phyloP scores from a whole-genome alignment of 2,329 filamentous ascomycete genomes.

The Neodidymelliopsis sp. region DNA sequence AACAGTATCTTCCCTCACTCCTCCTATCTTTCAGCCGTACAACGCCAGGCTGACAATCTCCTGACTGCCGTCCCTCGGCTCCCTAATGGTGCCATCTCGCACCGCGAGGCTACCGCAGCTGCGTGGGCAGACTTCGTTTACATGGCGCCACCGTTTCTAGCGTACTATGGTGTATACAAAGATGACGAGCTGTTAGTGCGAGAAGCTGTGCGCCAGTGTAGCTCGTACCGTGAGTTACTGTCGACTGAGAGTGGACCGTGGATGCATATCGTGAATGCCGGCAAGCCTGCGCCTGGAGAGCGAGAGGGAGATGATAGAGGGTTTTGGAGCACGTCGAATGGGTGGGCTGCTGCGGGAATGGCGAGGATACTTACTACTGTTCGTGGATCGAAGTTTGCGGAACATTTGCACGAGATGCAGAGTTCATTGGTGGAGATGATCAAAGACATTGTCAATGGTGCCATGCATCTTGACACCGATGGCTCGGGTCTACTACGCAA shows the following conservation, averaged over 20 bases:
- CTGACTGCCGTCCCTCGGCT: slow-evolving; percentile 52
- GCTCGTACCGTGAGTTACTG: slow-evolving; percentile 53
- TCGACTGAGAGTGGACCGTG: slow-evolving; percentile 46
- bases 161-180: slow-evolving; percentile 54
- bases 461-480: slow-evolving; percentile 45
- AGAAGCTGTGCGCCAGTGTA: slow-evolving; percentile 52
- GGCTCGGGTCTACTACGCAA: slow-evolving; percentile 54
- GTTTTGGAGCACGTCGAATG: slow-evolving; percentile 59
- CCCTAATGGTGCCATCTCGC: slow-evolving; percentile 58
- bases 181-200: slow-evolving; percentile 46
- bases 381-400: slow-evolving; percentile 36
- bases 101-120: slow-evolving; percentile 53
- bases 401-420: slow-evolving; percentile 27
- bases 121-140: slow-evolving; percentile 60
- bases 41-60: slow-evolving; percentile 53
- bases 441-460: slow-evolving; percentile 48
- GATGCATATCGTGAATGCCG: slow-evolving; percentile 55
- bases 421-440: slow-evolving; percentile 43
- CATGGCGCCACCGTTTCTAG: slow-evolving; percentile 60
- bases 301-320: slow-evolving; percentile 40
- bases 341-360: slow-evolving; percentile 58
- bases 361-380: slow-evolving; percentile 56
- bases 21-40: slow-evolving; percentile 48
- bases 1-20: slow-evolving; percentile 39
- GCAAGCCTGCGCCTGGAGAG: not conserved